Conservation (phyloP, 2,329 filamentous ascomycete genomes). For the Diaporthe citriasiana region DNA sequence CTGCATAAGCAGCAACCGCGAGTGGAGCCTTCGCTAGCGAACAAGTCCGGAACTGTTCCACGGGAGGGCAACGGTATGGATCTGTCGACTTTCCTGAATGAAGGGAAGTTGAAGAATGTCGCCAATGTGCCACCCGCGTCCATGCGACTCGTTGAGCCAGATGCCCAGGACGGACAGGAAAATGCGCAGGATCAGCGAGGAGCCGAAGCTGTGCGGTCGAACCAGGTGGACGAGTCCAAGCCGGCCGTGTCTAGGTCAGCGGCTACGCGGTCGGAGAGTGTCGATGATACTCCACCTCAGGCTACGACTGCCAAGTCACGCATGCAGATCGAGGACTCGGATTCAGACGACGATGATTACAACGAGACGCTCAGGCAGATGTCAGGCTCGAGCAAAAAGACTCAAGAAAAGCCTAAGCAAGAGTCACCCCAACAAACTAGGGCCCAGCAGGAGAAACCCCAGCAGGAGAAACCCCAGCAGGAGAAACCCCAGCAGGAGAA, state of each 20-base stretch:
- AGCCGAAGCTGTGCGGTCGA: constrained; percentile 52
- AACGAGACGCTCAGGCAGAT: constrained; percentile 48
- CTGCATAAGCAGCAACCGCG: constrained; percentile 77
- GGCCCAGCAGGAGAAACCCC: constrained; percentile 38
- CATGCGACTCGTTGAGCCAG: constrained; percentile 71
- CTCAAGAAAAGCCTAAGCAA: background rate
- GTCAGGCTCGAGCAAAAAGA: constrained; percentile 46
- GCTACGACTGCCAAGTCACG: constrained; percentile 72
- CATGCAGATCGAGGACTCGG: constrained; percentile 79
- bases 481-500: constrained; percentile 45
- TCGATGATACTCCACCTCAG: constrained; percentile 68
- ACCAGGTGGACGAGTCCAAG: constrained; percentile 59
- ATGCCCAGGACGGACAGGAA: constrained; percentile 57
- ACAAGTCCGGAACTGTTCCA: constrained; percentile 53
- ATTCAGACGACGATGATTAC: constrained; percentile 68
- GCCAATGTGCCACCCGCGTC: constrained; percentile 69
- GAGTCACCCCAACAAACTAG: constrained; percentile 21
- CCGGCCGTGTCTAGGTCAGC: constrained; percentile 59
- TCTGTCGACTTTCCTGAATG: constrained; percentile 57
- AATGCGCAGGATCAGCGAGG: constrained; percentile 50
- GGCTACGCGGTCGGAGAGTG: constrained; percentile 53
- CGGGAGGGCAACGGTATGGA: constrained; percentile 54
- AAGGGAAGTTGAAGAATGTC: constrained; percentile 64
- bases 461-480: constrained; percentile 52
- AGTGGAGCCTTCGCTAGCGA: constrained; percentile 61